Evolutionary conservation across 768 basidiomycete genomes (phyloP).

Genomic region (Russula sp.): DNA sequence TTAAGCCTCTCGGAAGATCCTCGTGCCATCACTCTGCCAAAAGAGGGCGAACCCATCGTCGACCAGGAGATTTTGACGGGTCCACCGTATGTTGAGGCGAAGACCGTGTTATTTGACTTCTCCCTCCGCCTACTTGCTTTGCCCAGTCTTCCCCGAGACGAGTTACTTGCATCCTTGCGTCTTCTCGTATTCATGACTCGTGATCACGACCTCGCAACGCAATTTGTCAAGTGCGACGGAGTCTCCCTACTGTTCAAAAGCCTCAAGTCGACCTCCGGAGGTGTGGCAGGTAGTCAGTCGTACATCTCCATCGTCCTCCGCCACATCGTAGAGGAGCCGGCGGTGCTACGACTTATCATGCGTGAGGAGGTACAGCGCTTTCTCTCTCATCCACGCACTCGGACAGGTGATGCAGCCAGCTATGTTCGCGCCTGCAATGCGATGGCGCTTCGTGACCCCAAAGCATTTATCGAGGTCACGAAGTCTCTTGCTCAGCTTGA

Average conservation of each 20-base stretch:
- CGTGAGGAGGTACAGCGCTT: slow-evolving; percentile 76
- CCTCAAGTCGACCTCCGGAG: slow-evolving; percentile 52
- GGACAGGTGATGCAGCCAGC: slow-evolving; percentile 57
- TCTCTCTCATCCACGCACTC: slow-evolving; percentile 66
- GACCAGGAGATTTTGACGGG: slow-evolving; percentile 50
- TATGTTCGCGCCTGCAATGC: slow-evolving; percentile 75
- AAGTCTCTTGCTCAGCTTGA: slow-evolving; percentile 66
- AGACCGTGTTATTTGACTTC: slow-evolving; percentile 65
- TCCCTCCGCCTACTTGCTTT: slow-evolving; percentile 65
- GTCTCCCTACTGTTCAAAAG: slow-evolving; percentile 59
- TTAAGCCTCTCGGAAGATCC: slow-evolving; percentile 74
- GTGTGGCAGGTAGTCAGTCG: slow-evolving; percentile 58
- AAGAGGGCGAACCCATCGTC: slow-evolving; percentile 59
- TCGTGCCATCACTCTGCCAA: slow-evolving; percentile 54
- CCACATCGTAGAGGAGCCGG: slow-evolving; percentile 78
- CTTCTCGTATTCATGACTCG: slow-evolving; percentile 82
- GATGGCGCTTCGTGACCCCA: slow-evolving; percentile 75
- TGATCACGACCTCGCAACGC: slow-evolving; percentile 54
- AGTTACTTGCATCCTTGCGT: slow-evolving; percentile 74
- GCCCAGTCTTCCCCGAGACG: slow-evolving; percentile 64
- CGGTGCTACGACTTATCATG: slow-evolving; percentile 65
- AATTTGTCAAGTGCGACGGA: slow-evolving; percentile 65
- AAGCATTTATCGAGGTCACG: slow-evolving; percentile 68
- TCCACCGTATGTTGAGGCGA: slow-evolving; percentile 55
- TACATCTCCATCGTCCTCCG: slow-evolving; percentile 87